phyloP scores from a whole-genome alignment of 2,329 filamentous ascomycete genomes.

The Ophiostoma pallidulum region DNA sequence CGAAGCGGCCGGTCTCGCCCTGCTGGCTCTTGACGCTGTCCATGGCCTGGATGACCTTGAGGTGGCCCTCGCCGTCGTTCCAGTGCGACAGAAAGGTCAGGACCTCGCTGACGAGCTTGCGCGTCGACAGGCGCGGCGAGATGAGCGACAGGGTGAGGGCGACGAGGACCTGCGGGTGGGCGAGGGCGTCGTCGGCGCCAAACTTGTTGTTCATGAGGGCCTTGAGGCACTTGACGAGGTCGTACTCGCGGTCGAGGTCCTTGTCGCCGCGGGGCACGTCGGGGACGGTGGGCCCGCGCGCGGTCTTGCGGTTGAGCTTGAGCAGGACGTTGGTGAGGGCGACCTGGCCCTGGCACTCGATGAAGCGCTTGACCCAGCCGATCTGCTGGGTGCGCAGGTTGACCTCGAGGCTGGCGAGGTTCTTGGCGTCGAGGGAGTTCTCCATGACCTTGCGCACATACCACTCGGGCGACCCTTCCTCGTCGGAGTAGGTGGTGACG shows the following conservation, averaged over 20 bases:
- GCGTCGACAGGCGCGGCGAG: constrained; percentile 78
- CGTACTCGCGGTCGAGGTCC: constrained; percentile 85
- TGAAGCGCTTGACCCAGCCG: constrained; percentile 92
- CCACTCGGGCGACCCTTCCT: constrained; percentile 96
- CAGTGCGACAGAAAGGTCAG: constrained; percentile 94
- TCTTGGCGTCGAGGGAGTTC: constrained; percentile 83
- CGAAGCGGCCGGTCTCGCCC: constrained; percentile 89
- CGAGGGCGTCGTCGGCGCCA: constrained; percentile 87
- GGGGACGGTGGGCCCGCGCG: constrained; percentile 58
- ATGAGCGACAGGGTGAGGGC: constrained; percentile 80
- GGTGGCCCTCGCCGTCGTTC: constrained; percentile 74
- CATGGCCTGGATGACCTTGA: constrained; percentile 88
- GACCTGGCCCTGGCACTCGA: constrained; percentile 94
- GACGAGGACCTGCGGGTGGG: constrained; percentile 82
- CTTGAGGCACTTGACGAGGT: constrained; percentile 96
- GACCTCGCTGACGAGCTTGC: constrained; percentile 92
- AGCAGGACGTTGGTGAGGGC: constrained; percentile 87
- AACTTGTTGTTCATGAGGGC: constrained; percentile 99
- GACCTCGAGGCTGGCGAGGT: constrained; percentile 86
- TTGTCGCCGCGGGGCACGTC: constrained; percentile 55
- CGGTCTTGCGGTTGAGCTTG: constrained; percentile 85
- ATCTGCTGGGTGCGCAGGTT: constrained; percentile 94
- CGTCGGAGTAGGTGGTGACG: constrained; percentile 71
- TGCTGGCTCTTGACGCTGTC: constrained; percentile 83
- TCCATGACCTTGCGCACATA: constrained; percentile 97